These are phyloP conservation scores for Pseudohyphozyma bogoriensis DNA, from an alignment of 768 basidiomycete genomes.

Conservation along the genomic window DNA sequence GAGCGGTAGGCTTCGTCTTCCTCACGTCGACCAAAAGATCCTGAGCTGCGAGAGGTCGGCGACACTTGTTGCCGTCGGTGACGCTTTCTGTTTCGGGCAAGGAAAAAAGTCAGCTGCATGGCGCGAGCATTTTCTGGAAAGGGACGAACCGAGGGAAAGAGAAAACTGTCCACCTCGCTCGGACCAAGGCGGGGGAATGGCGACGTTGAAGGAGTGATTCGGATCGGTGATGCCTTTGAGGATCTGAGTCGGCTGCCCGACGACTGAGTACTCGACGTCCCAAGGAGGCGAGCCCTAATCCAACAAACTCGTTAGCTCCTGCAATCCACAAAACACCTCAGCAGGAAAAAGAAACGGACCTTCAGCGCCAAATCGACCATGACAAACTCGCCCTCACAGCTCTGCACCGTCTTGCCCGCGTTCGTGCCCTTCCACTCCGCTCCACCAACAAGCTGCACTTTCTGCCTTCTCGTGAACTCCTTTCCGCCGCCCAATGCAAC, in stretches of 20 bases:
- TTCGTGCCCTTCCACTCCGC: slow-evolving; percentile 18
- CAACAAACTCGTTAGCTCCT: neutral
- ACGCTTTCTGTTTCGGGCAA: slow-evolving; percentile 53
- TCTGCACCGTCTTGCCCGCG: slow-evolving; percentile 36
- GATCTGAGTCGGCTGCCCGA: slow-evolving; percentile 48
- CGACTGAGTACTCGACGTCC: slow-evolving; percentile 71
- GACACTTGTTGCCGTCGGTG: slow-evolving; percentile 80
- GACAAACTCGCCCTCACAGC: slow-evolving; percentile 66
- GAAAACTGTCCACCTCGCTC: slow-evolving; percentile 30
- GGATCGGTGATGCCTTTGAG: slow-evolving; percentile 19
- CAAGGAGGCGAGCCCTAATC: slow-evolving; percentile 78
- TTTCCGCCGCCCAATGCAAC: neutral
- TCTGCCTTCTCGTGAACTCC: slow-evolving; percentile 1
- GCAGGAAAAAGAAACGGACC: slow-evolving; percentile 46
- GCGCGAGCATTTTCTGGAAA: neutral
- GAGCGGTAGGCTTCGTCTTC: slow-evolving; percentile 73
- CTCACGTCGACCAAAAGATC: slow-evolving; percentile 76
- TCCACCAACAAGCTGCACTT: slow-evolving; percentile 7
- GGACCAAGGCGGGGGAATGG: slow-evolving; percentile 25
- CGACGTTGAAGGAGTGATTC: slow-evolving; percentile 23
- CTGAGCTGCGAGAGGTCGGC: slow-evolving; percentile 60
- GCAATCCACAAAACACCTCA: neutral
- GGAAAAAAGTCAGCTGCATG: neutral
- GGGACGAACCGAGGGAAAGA: slow-evolving; percentile 25
- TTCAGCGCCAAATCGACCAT: slow-evolving; percentile 69